phyloP scores from a whole-genome alignment of 257 asterid genomes.

The Phtheirospermum japonicum region DNA sequence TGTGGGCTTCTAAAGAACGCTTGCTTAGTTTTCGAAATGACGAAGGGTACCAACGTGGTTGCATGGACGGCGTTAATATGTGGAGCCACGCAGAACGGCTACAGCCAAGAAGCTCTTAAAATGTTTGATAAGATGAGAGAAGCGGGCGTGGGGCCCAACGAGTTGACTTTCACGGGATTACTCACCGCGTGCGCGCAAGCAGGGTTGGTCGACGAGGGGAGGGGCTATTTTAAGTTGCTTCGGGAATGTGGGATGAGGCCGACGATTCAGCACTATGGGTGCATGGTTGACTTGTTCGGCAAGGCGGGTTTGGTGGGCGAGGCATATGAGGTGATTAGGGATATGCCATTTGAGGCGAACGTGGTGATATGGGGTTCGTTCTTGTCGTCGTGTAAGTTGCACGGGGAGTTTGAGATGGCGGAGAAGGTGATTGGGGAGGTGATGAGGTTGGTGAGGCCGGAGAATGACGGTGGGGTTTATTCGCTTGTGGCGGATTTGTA shows the following conservation, averaged over 20 bases:
- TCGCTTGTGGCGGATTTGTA: constrained; percentile 54
- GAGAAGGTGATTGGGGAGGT: constrained; percentile 53
- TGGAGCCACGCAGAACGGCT: constrained; percentile 56
- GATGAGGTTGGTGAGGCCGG: constrained; percentile 48
- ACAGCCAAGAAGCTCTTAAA: constrained; percentile 38
- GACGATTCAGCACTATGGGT: constrained; percentile 61
- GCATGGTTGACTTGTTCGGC: constrained; percentile 71
- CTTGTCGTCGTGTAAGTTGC: constrained; percentile 59
- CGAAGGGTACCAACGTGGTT: constrained; percentile 42
- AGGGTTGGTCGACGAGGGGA: constrained; percentile 66
- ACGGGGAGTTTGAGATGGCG: constrained; percentile 52
- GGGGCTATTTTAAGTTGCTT: constrained; percentile 48
- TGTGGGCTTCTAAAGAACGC: constrained; percentile 54
- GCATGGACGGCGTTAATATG: constrained; percentile 65
- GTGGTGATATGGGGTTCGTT: constrained; percentile 68
- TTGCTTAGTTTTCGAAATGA: constrained; percentile 39
- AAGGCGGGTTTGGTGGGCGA: constrained; percentile 58
- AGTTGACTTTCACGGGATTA: constrained; percentile 62
- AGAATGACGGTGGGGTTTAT: constrained; percentile 61
- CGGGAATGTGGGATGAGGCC: constrained; percentile 47
- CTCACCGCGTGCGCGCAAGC: constrained; percentile 60
- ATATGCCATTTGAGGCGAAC: constrained; percentile 57
- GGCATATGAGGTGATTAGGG: constrained; percentile 49
- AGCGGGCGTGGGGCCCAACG: constrained; percentile 48
- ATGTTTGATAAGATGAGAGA: constrained; percentile 56